Evolutionary conservation across 768 basidiomycete species (phyloP).

Genomic region (Cytidiella melzeri): DNA sequence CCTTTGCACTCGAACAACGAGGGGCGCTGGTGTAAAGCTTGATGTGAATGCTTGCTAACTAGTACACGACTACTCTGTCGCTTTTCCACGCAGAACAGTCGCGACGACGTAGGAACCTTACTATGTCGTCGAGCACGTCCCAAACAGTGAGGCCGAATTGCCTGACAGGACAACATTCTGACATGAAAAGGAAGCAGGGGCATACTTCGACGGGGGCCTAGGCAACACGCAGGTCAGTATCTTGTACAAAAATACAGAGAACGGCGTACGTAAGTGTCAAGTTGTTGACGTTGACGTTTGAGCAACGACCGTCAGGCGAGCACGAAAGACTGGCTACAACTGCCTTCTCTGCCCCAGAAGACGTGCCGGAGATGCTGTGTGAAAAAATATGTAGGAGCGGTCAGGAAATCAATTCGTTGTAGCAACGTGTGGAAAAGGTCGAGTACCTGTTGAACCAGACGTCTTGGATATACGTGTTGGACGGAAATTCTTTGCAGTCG

Average conservation of each 20-base stretch:
- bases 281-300: neutral
- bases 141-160: neutral
- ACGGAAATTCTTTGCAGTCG: slow-evolving; percentile 48
- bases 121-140: neutral
- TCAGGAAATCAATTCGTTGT: slow-evolving; percentile 1
- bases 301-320: slow-evolving; percentile 34
- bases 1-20: too few relatives aligned
- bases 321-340: slow-evolving; percentile 51
- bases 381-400: too few relatives aligned
- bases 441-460: slow-evolving; percentile 46
- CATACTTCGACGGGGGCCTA: neutral
- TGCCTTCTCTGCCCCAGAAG: slow-evolving; percentile 38
- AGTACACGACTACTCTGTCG: too few relatives aligned
- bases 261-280: neutral
- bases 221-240: neutral
- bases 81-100: too few relatives aligned
- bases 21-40: too few relatives aligned
- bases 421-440: neutral
- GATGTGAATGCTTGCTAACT: too few relatives aligned
- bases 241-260: neutral
- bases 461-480: slow-evolving; percentile 50
- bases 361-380: slow-evolving; percentile 57
- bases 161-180: neutral
- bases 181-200: neutral
- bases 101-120: too few relatives aligned